Evolutionary conservation across 2,329 filamentous ascomycete species (phyloP).

Genomic region (Ramularia endophylla): DNA sequence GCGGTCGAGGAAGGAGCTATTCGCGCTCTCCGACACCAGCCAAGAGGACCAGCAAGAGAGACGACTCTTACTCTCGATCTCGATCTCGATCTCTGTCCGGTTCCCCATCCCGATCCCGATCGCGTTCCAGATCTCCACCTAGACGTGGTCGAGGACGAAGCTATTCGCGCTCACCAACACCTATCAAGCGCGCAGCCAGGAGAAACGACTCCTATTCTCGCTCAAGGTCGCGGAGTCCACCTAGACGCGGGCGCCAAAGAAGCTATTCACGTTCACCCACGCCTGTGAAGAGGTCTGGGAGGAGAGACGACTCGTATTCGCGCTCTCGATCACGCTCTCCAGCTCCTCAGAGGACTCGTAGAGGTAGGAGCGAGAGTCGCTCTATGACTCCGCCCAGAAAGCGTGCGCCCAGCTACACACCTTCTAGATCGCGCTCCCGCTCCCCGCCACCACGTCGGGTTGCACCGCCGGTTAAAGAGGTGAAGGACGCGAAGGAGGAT

Average conservation of each 20-base stretch:
- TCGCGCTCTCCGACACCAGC: slow-evolving; percentile 15
- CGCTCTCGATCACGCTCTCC: no score
- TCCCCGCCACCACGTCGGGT: slow-evolving; percentile 19
- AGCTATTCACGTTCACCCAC: no score
- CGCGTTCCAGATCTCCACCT: slow-evolving; percentile 22
- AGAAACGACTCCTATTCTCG: slow-evolving; percentile 9
- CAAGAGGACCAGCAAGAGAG: slow-evolving; percentile 7
- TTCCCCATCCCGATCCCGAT: slow-evolving; percentile 22
- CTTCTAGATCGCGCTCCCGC: slow-evolving; percentile 21
- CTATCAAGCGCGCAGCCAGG: slow-evolving; percentile 6
- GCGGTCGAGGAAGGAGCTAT: slow-evolving; percentile 14
- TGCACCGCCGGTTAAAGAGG: slow-evolving; percentile 1
- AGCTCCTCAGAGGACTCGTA: no score
- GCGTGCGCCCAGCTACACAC: no score
- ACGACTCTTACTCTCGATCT: slow-evolving; percentile 11
- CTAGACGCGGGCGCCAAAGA: no score
- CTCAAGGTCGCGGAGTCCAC: slow-evolving; percentile 12
- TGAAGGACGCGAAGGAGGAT: slow-evolving; percentile 20
- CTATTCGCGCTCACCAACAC: slow-evolving; percentile 15
- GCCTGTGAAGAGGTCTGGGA: no score
- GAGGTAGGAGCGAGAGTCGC: slow-evolving; percentile 20
- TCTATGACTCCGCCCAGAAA: slow-evolving; percentile 22
- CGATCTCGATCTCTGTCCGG: slow-evolving; percentile 6
- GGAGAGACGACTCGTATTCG: no score
- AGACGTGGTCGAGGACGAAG: slow-evolving; percentile 16